Evolutionary conservation across 2,329 filamentous ascomycete species (phyloP), one percentile per base, ranked within the genome.

Genomic region (Phyllosticta ampelicida): DNA sequence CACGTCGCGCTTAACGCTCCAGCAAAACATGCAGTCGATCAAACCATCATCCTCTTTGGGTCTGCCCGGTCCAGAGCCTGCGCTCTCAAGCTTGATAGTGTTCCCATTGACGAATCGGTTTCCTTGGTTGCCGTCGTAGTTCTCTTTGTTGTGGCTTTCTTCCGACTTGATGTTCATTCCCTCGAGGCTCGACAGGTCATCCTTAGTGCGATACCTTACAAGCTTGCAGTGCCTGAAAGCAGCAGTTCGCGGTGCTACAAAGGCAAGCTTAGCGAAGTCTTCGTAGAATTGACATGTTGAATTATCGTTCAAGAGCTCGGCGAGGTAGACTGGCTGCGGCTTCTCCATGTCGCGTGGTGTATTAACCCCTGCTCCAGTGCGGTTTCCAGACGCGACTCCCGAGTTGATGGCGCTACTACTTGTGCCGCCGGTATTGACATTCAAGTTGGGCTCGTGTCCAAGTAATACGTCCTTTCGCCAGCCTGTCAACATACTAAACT

Each of bases 271-370:
- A 0, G 92, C 87, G 73, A 95, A 97, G 70, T 97, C 90, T 65
- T 96, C 91, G 70, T 96, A 96, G 71, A 96, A 97, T 64, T 95
- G 86, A 3, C 96, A 86, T 0, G 95, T 90, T 59, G 86, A 91
- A 66, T 96, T 90, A 63, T 96, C 90, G 65, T 97, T 94, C 64
- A 99, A 82, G 29, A 99, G 78, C 70, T 97, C 92, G 0, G 92
- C 90, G 53, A 97, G 79, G 67, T 96, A 96, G 1, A 96, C 89
- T 0, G 91, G 87, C 62, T 91, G 87, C 2, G 81, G 79, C 56
- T 64, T 65, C 21, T 66, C 66, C 3, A 65, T 48, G 26, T 54
- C 54, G 4, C 73, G 75, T 9, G 79, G 80, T 26, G 80, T 82
- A 44, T 68, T 71, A 61, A 74, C 75, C 49, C 73, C 78, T n/a